Conservation (phyloP, 352 stramenopile genomes). For the Globisporangium heterothallicum region DNA sequence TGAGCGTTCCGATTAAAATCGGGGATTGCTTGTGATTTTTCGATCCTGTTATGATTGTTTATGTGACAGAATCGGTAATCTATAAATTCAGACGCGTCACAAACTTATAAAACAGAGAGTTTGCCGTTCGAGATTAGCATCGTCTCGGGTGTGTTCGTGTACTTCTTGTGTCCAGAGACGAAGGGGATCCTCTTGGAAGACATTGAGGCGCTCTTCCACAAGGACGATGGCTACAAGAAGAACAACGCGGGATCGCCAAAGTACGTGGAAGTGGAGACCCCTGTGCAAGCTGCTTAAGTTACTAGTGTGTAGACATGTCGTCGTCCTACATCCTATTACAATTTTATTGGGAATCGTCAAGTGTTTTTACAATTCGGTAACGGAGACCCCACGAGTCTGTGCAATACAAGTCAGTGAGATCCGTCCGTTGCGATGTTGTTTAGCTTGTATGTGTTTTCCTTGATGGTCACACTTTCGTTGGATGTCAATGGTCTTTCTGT, state of each 20-base stretch:
- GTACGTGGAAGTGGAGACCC: slow-evolving; percentile 20
- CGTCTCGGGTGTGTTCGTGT: slow-evolving; percentile 41
- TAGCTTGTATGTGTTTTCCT: no score
- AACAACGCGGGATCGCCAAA: slow-evolving; percentile 26
- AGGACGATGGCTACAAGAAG: slow-evolving; percentile 21
- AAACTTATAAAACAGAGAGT: no score
- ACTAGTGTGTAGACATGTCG: slow-evolving; percentile 5
- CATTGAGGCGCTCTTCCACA: slow-evolving; percentile 48
- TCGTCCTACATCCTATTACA: slow-evolving; percentile 23
- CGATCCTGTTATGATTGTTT: background rate
- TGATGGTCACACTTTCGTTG: no score
- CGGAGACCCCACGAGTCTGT: no score
- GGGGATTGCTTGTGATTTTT: background rate
- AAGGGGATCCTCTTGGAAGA: slow-evolving; percentile 55
- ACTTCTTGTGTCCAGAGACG: slow-evolving; percentile 52
- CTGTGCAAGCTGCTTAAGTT: background rate
- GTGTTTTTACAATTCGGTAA: no score
- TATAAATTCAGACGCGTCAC: no score
- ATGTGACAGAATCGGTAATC: no score
- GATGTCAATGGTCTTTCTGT: no score
- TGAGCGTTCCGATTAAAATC: background rate
- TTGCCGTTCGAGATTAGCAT: slow-evolving; percentile 23
- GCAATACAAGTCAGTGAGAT: no score
- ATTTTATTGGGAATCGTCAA: no score
- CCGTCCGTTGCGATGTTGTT: no score